Percentiles rank a stretch among this genome's conserved stretches.
Conservation (phyloP, 2,329 filamentous ascomycete species). For the Penicillium janthinellum region DNA sequence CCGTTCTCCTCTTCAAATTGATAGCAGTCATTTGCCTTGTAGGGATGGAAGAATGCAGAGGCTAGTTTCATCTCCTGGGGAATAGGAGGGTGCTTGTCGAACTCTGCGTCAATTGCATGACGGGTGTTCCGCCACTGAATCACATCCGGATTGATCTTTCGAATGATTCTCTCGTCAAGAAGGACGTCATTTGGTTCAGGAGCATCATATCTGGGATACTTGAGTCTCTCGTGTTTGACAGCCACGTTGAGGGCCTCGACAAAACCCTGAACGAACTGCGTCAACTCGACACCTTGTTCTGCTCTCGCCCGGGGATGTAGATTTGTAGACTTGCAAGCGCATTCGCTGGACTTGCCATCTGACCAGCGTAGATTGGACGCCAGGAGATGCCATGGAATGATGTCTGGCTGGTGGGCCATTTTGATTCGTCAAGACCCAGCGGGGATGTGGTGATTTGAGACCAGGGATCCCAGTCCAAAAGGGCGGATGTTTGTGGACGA, state of each 20-base stretch:
- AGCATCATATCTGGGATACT: not conserved
- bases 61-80: not conserved
- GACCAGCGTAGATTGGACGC: not conserved
- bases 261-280: not conserved
- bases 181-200: not conserved
- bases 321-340: not conserved
- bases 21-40: not conserved
- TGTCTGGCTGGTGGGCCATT: not conserved
- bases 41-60: not conserved
- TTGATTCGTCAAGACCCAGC: not conserved
- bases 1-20: not conserved
- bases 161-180: not conserved
- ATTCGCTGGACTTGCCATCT: not conserved
- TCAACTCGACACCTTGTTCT: not conserved
- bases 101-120: not conserved
- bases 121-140: not conserved
- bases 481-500: too few species aligned
- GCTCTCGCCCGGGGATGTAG: not conserved
- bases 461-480: not conserved
- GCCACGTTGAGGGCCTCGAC: not conserved
- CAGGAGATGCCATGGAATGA: not conserved
- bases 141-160: not conserved
- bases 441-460: not conserved
- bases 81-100: not conserved
- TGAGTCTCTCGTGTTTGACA: not conserved